These are phyloP conservation scores for Zymoseptoria ardabiliae DNA, from an alignment of 2,329 filamentous ascomycete species.

Conservation along the genomic window DNA sequence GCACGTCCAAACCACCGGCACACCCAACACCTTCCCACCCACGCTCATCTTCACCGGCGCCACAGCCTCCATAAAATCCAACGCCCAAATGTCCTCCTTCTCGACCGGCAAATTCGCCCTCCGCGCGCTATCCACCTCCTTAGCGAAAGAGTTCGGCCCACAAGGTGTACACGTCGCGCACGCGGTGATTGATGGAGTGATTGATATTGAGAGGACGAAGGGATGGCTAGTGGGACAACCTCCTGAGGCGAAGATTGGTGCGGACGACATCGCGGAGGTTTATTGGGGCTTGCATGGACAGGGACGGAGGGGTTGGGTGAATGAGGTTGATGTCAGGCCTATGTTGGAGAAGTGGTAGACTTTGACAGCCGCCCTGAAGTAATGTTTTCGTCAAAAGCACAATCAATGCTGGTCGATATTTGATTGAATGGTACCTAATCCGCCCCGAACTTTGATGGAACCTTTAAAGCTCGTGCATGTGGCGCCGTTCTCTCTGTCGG, in stretches of 20 bases:
- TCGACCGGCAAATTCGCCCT: conserved; percentile 74
- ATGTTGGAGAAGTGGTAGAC: conserved; percentile 74
- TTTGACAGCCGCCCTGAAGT: no score
- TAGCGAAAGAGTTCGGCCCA: conserved; percentile 78
- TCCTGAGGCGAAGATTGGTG: conserved; percentile 61
- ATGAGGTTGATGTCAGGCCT: conserved; percentile 73
- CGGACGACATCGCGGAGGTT: conserved; percentile 78
- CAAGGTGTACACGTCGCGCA: conserved; percentile 78
- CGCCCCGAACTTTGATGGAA: not conserved
- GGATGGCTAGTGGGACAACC: conserved; percentile 49
- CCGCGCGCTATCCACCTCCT: conserved; percentile 63
- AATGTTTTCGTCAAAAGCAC: no score
- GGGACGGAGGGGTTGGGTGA: conserved; percentile 69
- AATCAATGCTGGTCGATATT: no score
- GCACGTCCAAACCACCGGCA: conserved; percentile 41
- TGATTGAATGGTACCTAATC: no score
- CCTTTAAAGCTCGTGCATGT: no score
- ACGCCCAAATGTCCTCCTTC: conserved; percentile 62
- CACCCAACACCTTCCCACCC: conserved; percentile 56
- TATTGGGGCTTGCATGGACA: conserved; percentile 84
- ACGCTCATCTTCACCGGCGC: conserved; percentile 81
- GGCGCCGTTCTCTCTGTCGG: no score
- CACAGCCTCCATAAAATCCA: conserved; percentile 69
- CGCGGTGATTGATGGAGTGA: conserved; percentile 68
- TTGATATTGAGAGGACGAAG: conserved; percentile 69